Conservation (phyloP, 306 rosid genomes). For the Medicago lupulina region DNA sequence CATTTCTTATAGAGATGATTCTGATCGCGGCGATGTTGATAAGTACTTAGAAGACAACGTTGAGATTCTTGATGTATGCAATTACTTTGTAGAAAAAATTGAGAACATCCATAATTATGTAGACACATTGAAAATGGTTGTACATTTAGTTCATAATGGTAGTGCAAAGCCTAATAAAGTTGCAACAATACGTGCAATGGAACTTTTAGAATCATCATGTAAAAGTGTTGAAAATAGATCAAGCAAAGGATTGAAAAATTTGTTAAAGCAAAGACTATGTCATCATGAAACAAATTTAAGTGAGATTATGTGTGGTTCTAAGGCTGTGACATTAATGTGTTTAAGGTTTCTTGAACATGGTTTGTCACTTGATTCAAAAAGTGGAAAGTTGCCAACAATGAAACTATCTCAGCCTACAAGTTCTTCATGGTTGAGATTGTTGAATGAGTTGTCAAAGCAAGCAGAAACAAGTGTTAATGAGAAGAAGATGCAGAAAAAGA, state of each 20-base stretch:
- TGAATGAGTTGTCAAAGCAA: constrained; percentile 40
- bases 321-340: constrained; percentile 50
- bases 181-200: constrained; percentile 38
- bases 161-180: constrained; percentile 21
- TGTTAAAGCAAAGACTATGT: constrained; percentile 37
- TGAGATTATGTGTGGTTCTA: constrained; percentile 53
- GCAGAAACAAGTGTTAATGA: constrained; percentile 30
- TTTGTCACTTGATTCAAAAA: constrained; percentile 49
- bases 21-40: constrained; percentile 38
- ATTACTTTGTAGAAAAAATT: constrained; percentile 46
- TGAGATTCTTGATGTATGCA: constrained; percentile 57
- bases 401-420: constrained; percentile 26
- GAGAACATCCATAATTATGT: constrained; percentile 41
- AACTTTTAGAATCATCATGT: constrained; percentile 42
- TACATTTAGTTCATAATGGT: constrained; percentile 40
- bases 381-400: constrained; percentile 1
- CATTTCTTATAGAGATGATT: constrained; percentile 10
- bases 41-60: constrained; percentile 48
- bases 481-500: constrained; percentile 34
- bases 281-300: constrained; percentile 41
- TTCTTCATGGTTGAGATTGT: constrained; percentile 46
- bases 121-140: constrained; percentile 43
- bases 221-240: constrained; percentile 39
- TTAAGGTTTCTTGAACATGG: constrained; percentile 50
- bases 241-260: constrained; percentile 37